Percentiles rank a stretch among this genome's conserved stretches.
Evolutionary conservation across 208 protist species (phyloP).

Genomic region (Wallacemonas sp.): DNA sequence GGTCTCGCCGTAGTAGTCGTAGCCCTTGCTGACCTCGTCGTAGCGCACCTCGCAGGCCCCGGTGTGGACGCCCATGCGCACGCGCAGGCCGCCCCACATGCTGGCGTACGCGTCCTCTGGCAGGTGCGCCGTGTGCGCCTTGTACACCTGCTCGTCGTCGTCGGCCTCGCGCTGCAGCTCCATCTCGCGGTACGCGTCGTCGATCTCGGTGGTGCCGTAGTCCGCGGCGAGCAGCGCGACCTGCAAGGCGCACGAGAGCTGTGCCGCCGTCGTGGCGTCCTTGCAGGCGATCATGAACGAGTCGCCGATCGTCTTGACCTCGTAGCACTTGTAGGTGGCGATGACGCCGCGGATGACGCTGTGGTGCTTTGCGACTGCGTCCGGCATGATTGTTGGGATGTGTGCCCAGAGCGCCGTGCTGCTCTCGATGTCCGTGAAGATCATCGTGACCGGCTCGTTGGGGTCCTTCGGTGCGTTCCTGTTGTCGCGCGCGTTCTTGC

Average conservation of each 20-base stretch:
- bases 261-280: slow-evolving; percentile 33
- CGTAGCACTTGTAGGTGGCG: slow-evolving; percentile 67
- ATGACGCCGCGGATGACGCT: slow-evolving; percentile 62
- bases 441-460: slow-evolving; percentile 46
- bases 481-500: slow-evolving; percentile 38
- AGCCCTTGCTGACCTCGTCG: slow-evolving; percentile 64
- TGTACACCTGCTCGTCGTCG: slow-evolving; percentile 19
- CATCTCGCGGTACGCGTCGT: slow-evolving; percentile 50
- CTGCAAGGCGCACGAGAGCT: slow-evolving; percentile 56
- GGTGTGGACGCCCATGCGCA: slow-evolving; percentile 65
- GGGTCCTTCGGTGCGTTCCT: slow-evolving; percentile 45
- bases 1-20: slow-evolving; percentile 85
- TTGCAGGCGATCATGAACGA: slow-evolving; percentile 85
- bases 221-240: slow-evolving; percentile 42
- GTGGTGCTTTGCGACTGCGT: slow-evolving; percentile 76
- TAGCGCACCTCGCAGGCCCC: slow-evolving; percentile 59
- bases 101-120: slow-evolving; percentile 31
- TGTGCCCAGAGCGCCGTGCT: slow-evolving; percentile 78
- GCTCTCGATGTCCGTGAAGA: slow-evolving; percentile 85
- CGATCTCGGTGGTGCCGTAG: slow-evolving; percentile 48
- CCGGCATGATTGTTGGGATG: slow-evolving; percentile 55
- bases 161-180: slow-evolving; percentile 34
- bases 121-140: slow-evolving; percentile 36
- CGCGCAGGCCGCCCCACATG: slow-evolving; percentile 51
- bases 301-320: slow-evolving; percentile 89